Percentiles rank a stretch among this genome's conserved stretches.
Conservation (phyloP, 225 moss, liverwort and hornwort species). For the Pseudisothecium myosuroides region DNA sequence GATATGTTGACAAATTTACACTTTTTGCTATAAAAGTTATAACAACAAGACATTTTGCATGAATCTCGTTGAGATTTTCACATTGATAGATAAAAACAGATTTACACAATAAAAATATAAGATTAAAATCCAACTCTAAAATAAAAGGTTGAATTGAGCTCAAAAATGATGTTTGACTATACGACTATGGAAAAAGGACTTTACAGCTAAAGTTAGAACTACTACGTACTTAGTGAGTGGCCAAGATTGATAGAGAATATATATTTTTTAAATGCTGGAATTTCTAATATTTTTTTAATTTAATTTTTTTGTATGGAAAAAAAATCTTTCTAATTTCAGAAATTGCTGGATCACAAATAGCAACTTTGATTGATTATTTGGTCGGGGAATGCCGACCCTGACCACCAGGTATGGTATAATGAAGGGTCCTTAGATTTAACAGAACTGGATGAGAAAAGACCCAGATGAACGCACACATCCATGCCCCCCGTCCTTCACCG, state of each 20-base stretch:
- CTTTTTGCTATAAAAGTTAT: neutral
- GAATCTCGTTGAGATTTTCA: neutral
- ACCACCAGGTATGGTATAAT: neutral
- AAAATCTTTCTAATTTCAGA: neutral
- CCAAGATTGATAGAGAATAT: rapidly evolving
- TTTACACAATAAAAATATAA: neutral
- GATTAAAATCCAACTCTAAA: neutral
- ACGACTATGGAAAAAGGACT: neutral
- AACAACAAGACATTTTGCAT: neutral
- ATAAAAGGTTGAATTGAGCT: neutral
- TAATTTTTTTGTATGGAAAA: too few relatives aligned
- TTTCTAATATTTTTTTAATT: neutral
- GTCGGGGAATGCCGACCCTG: neutral
- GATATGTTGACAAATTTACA: neutral
- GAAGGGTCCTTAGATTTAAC: neutral
- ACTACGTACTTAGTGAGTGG: rapidly evolving
- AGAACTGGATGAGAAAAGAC: neutral
- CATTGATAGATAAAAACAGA: neutral
- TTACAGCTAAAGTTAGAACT: neutral
- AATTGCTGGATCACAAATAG: neutral
- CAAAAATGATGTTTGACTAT: neutral
- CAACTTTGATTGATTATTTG: neutral
- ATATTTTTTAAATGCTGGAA: too few relatives aligned
- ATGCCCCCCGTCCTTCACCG: too few relatives aligned
- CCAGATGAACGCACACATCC: neutral